Evolutionary conservation across 2,329 filamentous ascomycete species (phyloP).

Genomic region (Aureobasidium musti): DNA sequence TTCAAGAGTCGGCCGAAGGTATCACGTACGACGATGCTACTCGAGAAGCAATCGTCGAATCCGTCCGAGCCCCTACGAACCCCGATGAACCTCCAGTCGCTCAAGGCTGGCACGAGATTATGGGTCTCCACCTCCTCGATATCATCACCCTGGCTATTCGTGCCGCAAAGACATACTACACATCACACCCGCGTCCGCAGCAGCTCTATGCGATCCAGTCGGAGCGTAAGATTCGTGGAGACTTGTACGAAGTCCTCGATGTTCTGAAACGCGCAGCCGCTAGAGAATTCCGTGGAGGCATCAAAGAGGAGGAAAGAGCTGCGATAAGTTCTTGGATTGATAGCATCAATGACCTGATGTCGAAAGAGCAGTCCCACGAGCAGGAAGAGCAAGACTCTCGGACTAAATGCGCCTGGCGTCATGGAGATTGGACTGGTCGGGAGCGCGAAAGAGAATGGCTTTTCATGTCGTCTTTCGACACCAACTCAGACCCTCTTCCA

Average conservation of each 20-base stretch:
- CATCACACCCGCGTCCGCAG: constrained; percentile 82
- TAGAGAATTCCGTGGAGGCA: constrained; percentile 79
- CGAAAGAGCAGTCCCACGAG: constrained; percentile 75
- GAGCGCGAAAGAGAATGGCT: constrained; percentile 77
- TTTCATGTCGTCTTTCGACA: constrained; percentile 77
- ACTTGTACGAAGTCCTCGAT: constrained; percentile 84
- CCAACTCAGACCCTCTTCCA: constrained; percentile 59
- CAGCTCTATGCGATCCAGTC: constrained; percentile 83
- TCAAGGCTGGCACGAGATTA: constrained; percentile 78
- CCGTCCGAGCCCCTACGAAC: constrained; percentile 41
- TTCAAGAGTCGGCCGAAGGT: constrained; percentile 53
- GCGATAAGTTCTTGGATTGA: constrained; percentile 77
- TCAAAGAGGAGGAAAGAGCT: constrained; percentile 74
- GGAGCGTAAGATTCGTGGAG: constrained; percentile 80
- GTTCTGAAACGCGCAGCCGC: constrained; percentile 88
- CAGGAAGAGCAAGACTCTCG: constrained; percentile 56
- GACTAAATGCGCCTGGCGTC: constrained; percentile 71
- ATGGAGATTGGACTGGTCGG: constrained; percentile 69
- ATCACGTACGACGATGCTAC: constrained; percentile 9
- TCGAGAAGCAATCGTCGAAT: constrained; percentile 21
- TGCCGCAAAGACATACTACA: constrained; percentile 95
- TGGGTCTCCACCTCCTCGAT: constrained; percentile 89
- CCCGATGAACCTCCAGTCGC: constrained; percentile 36
- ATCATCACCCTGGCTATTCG: constrained; percentile 93
- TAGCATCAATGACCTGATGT: constrained; percentile 74